Evolutionary conservation across 2,329 filamentous ascomycete species (phyloP).

Genomic region (Phialocephala sp.): DNA sequence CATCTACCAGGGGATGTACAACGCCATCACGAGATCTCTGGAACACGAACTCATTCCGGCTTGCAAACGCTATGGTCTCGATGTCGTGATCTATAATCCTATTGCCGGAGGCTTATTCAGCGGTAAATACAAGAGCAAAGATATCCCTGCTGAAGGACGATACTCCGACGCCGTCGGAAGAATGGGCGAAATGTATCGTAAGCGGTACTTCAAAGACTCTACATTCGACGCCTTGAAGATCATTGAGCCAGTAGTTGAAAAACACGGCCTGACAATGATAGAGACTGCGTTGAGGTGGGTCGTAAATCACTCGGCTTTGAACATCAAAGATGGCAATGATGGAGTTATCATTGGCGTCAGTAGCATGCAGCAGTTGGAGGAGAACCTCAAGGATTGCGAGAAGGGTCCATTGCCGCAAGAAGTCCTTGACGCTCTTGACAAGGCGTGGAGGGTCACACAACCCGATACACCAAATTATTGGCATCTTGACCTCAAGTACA

Average conservation of each 20-base stretch:
- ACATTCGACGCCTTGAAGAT: slow-evolving; percentile 62
- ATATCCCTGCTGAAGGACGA: slow-evolving; percentile 67
- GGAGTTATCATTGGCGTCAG: slow-evolving; percentile 50
- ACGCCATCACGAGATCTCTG: slow-evolving; percentile 76
- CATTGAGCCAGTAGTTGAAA: slow-evolving; percentile 64
- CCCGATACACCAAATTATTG: slow-evolving; percentile 46
- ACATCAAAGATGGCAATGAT: slow-evolving; percentile 52
- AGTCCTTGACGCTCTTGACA: slow-evolving; percentile 65
- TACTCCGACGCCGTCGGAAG: slow-evolving; percentile 61
- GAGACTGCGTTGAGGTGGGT: slow-evolving; percentile 67
- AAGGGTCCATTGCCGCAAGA: slow-evolving; percentile 67
- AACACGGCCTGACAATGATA: slow-evolving; percentile 62
- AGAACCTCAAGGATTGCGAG: slow-evolving; percentile 50
- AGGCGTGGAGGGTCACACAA: slow-evolving; percentile 66
- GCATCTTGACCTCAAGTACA: slow-evolving; percentile 41
- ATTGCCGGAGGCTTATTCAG: slow-evolving; percentile 81
- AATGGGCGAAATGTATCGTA: slow-evolving; percentile 57
- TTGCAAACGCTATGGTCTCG: slow-evolving; percentile 76
- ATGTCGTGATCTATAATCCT: slow-evolving; percentile 83
- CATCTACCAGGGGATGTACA: slow-evolving; percentile 90
- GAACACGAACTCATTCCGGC: slow-evolving; percentile 77
- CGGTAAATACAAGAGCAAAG: slow-evolving; percentile 64
- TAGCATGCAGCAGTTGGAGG: slow-evolving; percentile 47
- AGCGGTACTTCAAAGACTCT: slow-evolving; percentile 58
- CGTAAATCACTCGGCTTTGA: slow-evolving; percentile 62